phyloP scores from a whole-genome alignment of 352 stramenopile genomes.

The Pythium oligandrum region DNA sequence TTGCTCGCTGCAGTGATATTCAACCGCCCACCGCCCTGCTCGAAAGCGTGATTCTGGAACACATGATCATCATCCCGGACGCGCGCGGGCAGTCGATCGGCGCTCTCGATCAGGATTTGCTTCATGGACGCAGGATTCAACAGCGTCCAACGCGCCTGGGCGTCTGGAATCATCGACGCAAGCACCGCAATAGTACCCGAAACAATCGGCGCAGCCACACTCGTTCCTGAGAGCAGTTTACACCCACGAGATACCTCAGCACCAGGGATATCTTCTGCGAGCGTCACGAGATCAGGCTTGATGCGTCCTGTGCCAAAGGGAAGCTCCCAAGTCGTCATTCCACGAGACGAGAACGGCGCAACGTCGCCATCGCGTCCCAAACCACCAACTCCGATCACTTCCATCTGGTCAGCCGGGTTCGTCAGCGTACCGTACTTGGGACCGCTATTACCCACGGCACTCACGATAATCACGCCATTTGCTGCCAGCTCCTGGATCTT shows the following conservation, averaged over 20 bases:
- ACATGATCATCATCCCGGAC: slow-evolving; percentile 29
- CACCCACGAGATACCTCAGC: slow-evolving; percentile 45
- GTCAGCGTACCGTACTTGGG: slow-evolving; percentile 82
- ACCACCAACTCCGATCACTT: slow-evolving; percentile 82
- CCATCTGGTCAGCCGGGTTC: slow-evolving; percentile 80
- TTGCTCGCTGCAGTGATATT: slow-evolving; percentile 61
- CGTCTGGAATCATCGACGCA: slow-evolving; percentile 55
- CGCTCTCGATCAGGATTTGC: slow-evolving; percentile 56
- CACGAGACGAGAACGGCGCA: slow-evolving; percentile 74
- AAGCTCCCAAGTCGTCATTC: slow-evolving; percentile 86
- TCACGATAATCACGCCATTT: slow-evolving; percentile 73
- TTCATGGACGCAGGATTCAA: slow-evolving; percentile 70
- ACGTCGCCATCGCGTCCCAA: slow-evolving; percentile 51
- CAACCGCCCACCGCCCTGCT: slow-evolving; percentile 75
- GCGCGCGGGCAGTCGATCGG: slow-evolving; percentile 34
- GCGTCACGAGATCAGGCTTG: slow-evolving; percentile 80
- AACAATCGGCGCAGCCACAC: slow-evolving; percentile 79
- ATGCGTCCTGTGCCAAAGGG: slow-evolving; percentile 76
- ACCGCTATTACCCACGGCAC: slow-evolving; percentile 79
- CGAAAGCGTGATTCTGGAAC: slow-evolving; percentile 77
- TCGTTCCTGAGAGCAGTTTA: slow-evolving; percentile 74
- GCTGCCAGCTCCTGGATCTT: slow-evolving; percentile 81
- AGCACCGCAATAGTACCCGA: slow-evolving; percentile 72
- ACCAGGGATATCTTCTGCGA: slow-evolving; percentile 63
- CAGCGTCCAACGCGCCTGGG: slow-evolving; percentile 40